phyloP scores from a whole-genome alignment of 164 flowering plant species.

The Cinnamomum micranthum region DNA sequence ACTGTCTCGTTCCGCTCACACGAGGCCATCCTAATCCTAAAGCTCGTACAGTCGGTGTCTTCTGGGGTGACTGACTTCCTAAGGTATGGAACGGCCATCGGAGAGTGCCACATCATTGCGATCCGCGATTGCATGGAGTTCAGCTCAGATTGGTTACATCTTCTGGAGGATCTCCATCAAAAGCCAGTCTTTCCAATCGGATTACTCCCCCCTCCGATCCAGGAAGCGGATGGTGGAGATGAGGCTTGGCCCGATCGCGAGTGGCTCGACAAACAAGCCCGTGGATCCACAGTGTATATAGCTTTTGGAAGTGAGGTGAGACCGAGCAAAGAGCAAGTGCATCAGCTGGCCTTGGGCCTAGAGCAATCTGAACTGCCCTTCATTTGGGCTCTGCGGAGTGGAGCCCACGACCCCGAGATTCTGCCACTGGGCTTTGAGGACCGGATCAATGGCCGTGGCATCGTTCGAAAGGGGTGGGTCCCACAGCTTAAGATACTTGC shows the following conservation, averaged over 20 bases:
- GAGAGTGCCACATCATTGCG: conserved; percentile 3
- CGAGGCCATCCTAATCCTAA: conserved; percentile 10
- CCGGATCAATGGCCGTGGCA: conserved; percentile 20
- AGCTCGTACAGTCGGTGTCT: not conserved
- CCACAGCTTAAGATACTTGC: conserved; percentile 34
- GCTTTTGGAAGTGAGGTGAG: conserved; percentile 44
- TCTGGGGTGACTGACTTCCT: conserved; percentile 11
- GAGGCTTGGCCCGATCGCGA: not conserved
- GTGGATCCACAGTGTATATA: conserved; percentile 25
- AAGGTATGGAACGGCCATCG: not conserved
- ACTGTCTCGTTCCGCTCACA: not conserved
- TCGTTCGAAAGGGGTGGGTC: conserved; percentile 39
- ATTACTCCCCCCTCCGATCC: not conserved
- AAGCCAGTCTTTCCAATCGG: conserved; percentile 24
- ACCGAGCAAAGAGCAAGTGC: conserved; percentile 20
- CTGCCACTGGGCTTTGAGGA: conserved; percentile 26
- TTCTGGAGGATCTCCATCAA: conserved; percentile 7
- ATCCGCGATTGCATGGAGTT: conserved; percentile 12
- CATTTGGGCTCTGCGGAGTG: conserved; percentile 31
- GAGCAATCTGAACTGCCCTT: conserved; percentile 30
- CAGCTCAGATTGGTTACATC: conserved; percentile 12
- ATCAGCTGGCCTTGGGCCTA: conserved; percentile 31
- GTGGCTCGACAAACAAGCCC: conserved; percentile 42
- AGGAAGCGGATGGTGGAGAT: not conserved
- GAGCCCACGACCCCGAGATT: conserved; percentile 4